Conservation (phyloP, 768 basidiomycete species). For the Naematelia encephala region DNA sequence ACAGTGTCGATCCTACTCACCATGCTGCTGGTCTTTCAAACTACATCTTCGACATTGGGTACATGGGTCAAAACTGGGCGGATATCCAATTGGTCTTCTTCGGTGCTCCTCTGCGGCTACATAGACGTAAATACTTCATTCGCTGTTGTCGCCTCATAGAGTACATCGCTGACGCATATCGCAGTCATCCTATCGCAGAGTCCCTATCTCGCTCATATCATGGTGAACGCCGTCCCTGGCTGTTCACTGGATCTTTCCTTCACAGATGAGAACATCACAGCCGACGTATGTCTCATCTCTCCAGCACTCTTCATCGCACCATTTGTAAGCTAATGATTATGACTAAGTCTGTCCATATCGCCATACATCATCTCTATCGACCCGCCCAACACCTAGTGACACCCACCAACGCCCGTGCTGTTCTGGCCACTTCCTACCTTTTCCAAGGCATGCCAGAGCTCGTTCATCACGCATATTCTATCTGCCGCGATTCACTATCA, state of each 20-base stretch:
- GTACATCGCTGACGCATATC: slow-evolving; percentile 3
- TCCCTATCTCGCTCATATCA: slow-evolving; percentile 79
- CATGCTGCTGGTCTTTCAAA: slow-evolving; percentile 24
- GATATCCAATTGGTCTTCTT: slow-evolving; percentile 38
- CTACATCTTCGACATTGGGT: slow-evolving; percentile 36
- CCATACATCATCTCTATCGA: slow-evolving; percentile 67
- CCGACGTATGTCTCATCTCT: slow-evolving; percentile 63
- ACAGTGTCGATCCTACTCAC: slow-evolving; percentile 12
- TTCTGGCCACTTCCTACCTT: slow-evolving; percentile 78
- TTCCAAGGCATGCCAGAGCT: slow-evolving; percentile 85
- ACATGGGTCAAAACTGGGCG: slow-evolving; percentile 31
- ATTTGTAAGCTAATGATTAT: slow-evolving; percentile 2
- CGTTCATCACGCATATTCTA: slow-evolving; percentile 71
- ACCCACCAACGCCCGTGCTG: slow-evolving; percentile 75
- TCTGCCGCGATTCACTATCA: slow-evolving; percentile 71
- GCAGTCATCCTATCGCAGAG: slow-evolving; percentile 82
- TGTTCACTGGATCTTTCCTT: slow-evolving; percentile 69
- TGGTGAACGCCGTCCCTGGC: slow-evolving; percentile 67
- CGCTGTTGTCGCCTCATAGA: background rate
- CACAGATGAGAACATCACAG: slow-evolving; percentile 76
- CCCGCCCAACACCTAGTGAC: slow-evolving; percentile 77
- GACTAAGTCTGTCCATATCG: slow-evolving; percentile 38
- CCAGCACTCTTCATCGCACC: background rate
- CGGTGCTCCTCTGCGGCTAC: slow-evolving; percentile 26
- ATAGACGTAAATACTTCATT: slow-evolving; percentile 30